Percentiles rank a stretch among this genome's conserved stretches.
Conservation (phyloP, 768 basidiomycete genomes). For the Mycena albidolilacea region DNA sequence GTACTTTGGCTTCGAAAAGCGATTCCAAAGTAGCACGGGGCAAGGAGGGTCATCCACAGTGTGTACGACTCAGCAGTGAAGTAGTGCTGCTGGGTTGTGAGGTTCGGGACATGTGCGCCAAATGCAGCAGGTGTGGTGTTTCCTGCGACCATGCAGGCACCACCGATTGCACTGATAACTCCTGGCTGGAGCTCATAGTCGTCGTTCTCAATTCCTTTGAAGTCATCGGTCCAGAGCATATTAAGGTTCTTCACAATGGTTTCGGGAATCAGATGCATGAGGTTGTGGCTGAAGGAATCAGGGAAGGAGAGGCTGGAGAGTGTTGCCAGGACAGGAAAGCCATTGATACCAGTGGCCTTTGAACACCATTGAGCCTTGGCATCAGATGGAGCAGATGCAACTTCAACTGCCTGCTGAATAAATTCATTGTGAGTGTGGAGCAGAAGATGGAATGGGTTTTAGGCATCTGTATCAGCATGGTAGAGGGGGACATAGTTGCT, state of each 20-base stretch:
- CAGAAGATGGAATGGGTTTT: conserved; percentile 52
- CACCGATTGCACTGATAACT: neutral
- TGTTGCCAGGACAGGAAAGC: conserved; percentile 48
- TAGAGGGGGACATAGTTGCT: conserved; percentile 50
- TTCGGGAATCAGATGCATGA: conserved; percentile 66
- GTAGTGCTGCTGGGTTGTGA: conserved; percentile 1
- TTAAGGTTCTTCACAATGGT: conserved; percentile 60
- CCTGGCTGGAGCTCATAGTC: conserved; percentile 42
- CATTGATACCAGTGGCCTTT: conserved; percentile 50
- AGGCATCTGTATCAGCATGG: conserved; percentile 33
- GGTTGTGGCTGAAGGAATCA: conserved; percentile 59
- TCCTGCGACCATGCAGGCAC: neutral
- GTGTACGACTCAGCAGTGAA: conserved; percentile 11
- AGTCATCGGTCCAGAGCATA: conserved; percentile 56
- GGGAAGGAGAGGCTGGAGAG: conserved; percentile 57
- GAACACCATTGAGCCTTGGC: conserved; percentile 39
- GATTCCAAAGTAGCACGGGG: conserved; percentile 2
- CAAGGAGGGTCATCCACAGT: neutral
- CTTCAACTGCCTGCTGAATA: conserved; percentile 40
- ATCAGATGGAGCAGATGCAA: conserved; percentile 44
- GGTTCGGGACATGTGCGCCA: conserved; percentile 11
- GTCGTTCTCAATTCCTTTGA: conserved; percentile 55
- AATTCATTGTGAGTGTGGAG: conserved; percentile 50
- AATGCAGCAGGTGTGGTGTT: conserved; percentile 14
- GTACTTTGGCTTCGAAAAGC: conserved; percentile 7